phyloP scores from a whole-genome alignment of 2,329 filamentous ascomycete species.

The Penicillium palitans region DNA sequence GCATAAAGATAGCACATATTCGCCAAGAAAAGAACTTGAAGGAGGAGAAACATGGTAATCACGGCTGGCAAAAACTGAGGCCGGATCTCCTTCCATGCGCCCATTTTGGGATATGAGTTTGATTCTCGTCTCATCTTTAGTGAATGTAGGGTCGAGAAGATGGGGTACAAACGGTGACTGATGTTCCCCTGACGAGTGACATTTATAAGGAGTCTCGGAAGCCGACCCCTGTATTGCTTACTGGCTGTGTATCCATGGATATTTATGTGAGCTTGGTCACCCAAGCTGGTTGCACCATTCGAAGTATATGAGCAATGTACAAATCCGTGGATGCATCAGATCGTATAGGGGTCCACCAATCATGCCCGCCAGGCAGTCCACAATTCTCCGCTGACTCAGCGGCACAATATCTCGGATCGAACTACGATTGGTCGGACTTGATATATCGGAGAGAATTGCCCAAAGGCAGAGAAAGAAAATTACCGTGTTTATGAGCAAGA shows the following conservation, averaged over 20 bases:
- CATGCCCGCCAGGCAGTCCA: background rate
- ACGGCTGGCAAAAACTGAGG: background rate
- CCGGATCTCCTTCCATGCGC: background rate
- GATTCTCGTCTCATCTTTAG: background rate
- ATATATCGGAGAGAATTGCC: background rate
- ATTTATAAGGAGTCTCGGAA: background rate
- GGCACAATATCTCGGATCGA: background rate
- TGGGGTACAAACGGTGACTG: background rate
- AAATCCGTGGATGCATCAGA: background rate
- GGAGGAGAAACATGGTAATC: constrained; percentile 9
- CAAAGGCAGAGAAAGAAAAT: no score
- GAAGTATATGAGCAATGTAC: background rate
- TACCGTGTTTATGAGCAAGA: no score
- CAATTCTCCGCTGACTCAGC: background rate
- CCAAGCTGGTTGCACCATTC: background rate
- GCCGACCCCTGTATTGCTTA: background rate
- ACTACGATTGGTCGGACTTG: background rate
- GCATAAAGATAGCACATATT: constrained; percentile 23
- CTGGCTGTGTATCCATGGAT: background rate
- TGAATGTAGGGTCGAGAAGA: no score
- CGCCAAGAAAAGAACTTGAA: constrained; percentile 16
- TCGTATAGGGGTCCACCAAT: background rate
- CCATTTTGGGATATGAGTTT: background rate
- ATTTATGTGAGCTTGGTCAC: background rate
- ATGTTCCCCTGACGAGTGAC: background rate